Evolutionary conservation across 2,329 filamentous ascomycete genomes (phyloP).

Genomic region (Bipolaris sorokiniana): DNA sequence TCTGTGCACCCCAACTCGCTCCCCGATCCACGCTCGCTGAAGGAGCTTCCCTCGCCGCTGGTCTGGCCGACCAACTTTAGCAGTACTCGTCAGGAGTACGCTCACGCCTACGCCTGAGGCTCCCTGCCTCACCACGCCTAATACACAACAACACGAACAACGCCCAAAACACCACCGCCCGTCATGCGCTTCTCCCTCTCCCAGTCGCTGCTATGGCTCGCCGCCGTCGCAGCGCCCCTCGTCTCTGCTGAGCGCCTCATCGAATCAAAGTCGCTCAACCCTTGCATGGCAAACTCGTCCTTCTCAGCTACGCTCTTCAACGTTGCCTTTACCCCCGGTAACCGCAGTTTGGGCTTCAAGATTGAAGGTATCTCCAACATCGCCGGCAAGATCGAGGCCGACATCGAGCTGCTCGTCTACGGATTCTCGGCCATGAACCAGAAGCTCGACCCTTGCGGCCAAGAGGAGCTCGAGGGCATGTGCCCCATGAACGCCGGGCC

Average conservation of each 20-base stretch:
- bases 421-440: conserved; percentile 74
- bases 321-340: conserved; percentile 77
- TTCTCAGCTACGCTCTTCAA: conserved; percentile 92
- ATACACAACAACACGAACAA: conserved; percentile 10
- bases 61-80: conserved; percentile 38
- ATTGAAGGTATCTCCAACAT: conserved; percentile 85
- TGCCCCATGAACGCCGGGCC: conserved; percentile 91
- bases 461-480: conserved; percentile 69
- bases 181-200: conserved; percentile 46
- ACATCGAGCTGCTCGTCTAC: conserved; percentile 79
- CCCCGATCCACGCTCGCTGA: conserved; percentile 18
- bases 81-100: conserved; percentile 42
- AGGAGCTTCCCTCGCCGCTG: conserved; percentile 37
- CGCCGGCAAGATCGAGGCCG: conserved; percentile 79
- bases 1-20: neutral
- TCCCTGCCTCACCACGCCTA: conserved; percentile 15
- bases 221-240: conserved; percentile 52
- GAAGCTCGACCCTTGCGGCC: conserved; percentile 76
- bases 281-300: conserved; percentile 81
- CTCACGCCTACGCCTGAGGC: conserved; percentile 27
- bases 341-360: conserved; percentile 73
- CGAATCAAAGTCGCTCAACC: conserved; percentile 80
- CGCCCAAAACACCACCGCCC: conserved; percentile 17
- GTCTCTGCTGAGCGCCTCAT: conserved; percentile 66
- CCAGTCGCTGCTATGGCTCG: conserved; percentile 43